A percentile compares a stretch with the other conserved stretches of the same genome.
Evolutionary conservation across 768 basidiomycete genomes (phyloP).

Genomic region (Xanthoconium stramineum): DNA sequence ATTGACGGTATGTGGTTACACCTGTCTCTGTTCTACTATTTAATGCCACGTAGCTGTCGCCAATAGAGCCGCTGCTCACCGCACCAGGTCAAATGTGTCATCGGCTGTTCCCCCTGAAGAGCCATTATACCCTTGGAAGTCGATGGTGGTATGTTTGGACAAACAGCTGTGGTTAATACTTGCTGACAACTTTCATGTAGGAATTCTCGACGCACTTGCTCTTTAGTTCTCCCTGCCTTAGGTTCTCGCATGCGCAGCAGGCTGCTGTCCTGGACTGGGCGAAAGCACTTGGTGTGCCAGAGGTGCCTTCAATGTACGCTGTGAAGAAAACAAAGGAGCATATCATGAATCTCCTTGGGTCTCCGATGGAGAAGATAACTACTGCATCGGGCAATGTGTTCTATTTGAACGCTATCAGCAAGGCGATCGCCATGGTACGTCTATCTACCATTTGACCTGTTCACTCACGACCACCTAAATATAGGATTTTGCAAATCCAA

Average conservation of each 20-base stretch:
- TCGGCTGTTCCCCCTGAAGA: not conserved
- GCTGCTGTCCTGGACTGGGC: too few relatives aligned
- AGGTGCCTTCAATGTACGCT: not conserved
- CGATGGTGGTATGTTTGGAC: not conserved
- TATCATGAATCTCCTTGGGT: constrained; percentile 19
- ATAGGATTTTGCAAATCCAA: constrained; percentile 23
- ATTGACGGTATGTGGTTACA: not conserved
- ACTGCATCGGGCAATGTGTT: constrained; percentile 25
- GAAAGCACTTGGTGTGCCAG: constrained; percentile 23
- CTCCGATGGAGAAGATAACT: constrained; percentile 20
- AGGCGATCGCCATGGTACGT: constrained; percentile 20
- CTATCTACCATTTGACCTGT: not conserved
- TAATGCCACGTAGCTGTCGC: not conserved
- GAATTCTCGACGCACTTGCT: constrained; percentile 29
- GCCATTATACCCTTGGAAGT: constrained; percentile 8
- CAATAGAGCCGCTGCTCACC: not conserved
- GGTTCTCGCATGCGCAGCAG: constrained; percentile 22
- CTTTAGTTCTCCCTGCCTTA: constrained; percentile 30
- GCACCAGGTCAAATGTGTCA: not conserved
- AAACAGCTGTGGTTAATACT: not conserved
- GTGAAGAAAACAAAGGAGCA: constrained; percentile 19
- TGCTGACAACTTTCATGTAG: constrained; percentile 16
- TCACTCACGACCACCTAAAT: too few relatives aligned
- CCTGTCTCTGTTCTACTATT: not conserved
- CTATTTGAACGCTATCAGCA: constrained; percentile 22